Percentiles rank a stretch among this genome's conserved stretches.
These are phyloP conservation scores for Fraxinus excelsior DNA, from an alignment of 257 asterid genomes.

Conservation along the genomic window DNA sequence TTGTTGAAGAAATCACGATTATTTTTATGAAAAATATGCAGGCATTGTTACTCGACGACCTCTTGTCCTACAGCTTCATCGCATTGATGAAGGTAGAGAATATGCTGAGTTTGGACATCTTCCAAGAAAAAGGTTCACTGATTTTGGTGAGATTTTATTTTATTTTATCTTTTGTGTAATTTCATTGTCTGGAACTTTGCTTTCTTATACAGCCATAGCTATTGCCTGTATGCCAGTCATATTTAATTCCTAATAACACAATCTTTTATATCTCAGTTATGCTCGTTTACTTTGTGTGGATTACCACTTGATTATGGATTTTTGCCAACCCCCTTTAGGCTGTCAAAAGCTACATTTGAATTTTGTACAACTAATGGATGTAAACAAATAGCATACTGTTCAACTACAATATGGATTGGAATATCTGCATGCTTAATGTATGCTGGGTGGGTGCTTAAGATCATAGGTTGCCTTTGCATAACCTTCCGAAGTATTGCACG, in stretches of 20 bases:
- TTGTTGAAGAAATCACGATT: neutral
- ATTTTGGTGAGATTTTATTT: constrained; percentile 66
- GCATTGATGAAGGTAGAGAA: constrained; percentile 84
- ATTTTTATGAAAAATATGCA: constrained; percentile 31
- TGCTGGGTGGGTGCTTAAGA: neutral
- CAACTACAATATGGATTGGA: neutral
- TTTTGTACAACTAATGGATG: neutral
- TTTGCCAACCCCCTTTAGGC: neutral
- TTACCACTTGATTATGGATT: neutral
- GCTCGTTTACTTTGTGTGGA: neutral
- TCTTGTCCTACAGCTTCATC: constrained; percentile 94
- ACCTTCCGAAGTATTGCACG: neutral
- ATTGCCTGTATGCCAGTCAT: neutral
- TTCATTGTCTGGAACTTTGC: neutral
- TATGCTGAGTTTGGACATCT: constrained; percentile 99
- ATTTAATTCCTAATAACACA: neutral
- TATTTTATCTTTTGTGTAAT: neutral
- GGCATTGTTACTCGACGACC: constrained; percentile 99
- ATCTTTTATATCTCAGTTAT: neutral
- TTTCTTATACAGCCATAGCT: neutral
- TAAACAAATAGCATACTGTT: neutral
- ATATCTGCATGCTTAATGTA: neutral
- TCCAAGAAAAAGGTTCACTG: constrained; percentile 80
- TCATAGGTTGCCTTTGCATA: neutral
- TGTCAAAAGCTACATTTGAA: neutral